Evolutionary conservation across 2,329 filamentous ascomycete genomes (phyloP), one percentile per base, ranked within the genome.

Genomic region (Ophiostoma triangulosporum): DNA sequence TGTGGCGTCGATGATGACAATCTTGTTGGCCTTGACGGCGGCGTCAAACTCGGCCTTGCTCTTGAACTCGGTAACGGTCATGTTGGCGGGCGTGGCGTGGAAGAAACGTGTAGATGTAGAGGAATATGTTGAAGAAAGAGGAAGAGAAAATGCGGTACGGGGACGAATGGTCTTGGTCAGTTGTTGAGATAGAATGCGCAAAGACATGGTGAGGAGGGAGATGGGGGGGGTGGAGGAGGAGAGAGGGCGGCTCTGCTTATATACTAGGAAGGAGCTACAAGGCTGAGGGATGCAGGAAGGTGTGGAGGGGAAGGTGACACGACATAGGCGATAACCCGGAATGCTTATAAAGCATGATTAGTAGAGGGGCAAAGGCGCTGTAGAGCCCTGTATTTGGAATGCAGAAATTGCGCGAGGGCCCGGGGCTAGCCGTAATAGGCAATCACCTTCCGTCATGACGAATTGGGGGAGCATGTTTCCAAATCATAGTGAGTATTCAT

Each of bases 1-100:
- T 69, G 85, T 89, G 73, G 81, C 89, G 74, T 97, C 91, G 64
- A 97, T 73, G 57, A 96, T 72, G 61, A 95, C 78, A 59, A 86
- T 61, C 31, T 63, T 63, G 54, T 70, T 60, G 56, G 62, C 62
- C 48, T 66, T 64, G 51, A 71, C 62, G 33, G 65, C 63, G 60
- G 66, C 65, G 60, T 68, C 66, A 60, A 66, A 68, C 50, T 62
- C 54, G 11, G 43, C 54, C 33, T 54, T 50, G 56, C 50, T 55
- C 24, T 33, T 57, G 48, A 60, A 35, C 33, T 52, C 51, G 51
- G 57, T 53, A 48, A 60, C 54, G 33, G 52, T 51, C 55, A 54
- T 57, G 24, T 43, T 53, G 46, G 57, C 26, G 6, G 55, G 20
- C 3, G 55, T 55, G 3, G 57, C 54, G 53, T 60, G 58, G 33